A percentile compares a stretch with the other conserved stretches of the same genome.
These are phyloP conservation scores for Alternaria triticimaculans DNA, from an alignment of 2,329 filamentous ascomycete species.

Conservation along the genomic window DNA sequence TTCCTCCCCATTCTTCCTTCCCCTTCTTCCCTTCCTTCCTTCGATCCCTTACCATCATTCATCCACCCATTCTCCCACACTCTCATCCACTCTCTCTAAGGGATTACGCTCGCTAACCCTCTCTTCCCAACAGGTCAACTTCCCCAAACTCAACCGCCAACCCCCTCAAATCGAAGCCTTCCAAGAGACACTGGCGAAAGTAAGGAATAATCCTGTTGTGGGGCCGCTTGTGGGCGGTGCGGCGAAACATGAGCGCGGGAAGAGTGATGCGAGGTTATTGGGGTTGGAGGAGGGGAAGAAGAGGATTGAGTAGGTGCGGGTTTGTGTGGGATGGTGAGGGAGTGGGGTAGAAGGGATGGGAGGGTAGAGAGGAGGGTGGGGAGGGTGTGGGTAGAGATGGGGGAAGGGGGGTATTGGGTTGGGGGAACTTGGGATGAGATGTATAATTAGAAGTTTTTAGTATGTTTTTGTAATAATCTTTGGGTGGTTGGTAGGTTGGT, in stretches of 20 bases:
- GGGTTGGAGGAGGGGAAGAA: slow-evolving; percentile 98
- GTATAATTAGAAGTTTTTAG: background rate
- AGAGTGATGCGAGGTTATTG: slow-evolving; percentile 80
- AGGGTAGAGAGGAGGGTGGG: background rate
- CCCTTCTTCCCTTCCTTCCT: too few relatives aligned
- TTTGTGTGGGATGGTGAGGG: background rate
- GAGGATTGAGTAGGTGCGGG: slow-evolving; percentile 74
- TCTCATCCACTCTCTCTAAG: too few relatives aligned
- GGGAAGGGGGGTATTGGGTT: too few relatives aligned
- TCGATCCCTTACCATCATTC: background rate
- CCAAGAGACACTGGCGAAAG: slow-evolving; percentile 82
- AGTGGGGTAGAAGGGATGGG: too few relatives aligned
- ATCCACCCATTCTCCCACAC: too few relatives aligned
- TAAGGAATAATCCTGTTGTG: slow-evolving; percentile 80
- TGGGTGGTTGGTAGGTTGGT: too few relatives aligned
- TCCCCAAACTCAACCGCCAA: slow-evolving; percentile 93
- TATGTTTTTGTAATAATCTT: background rate
- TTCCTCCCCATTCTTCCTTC: too few relatives aligned
- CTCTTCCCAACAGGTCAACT: slow-evolving; percentile 71
- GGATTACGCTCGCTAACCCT: too few relatives aligned
- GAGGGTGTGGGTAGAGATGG: too few relatives aligned
- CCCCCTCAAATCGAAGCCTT: slow-evolving; percentile 87
- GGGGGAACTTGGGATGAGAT: background rate
- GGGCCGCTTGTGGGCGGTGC: slow-evolving; percentile 68
- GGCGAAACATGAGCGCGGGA: slow-evolving; percentile 75